Evolutionary conservation across 2,329 filamentous ascomycete genomes (phyloP).

Genomic region (Colletotrichum spaethianum): DNA sequence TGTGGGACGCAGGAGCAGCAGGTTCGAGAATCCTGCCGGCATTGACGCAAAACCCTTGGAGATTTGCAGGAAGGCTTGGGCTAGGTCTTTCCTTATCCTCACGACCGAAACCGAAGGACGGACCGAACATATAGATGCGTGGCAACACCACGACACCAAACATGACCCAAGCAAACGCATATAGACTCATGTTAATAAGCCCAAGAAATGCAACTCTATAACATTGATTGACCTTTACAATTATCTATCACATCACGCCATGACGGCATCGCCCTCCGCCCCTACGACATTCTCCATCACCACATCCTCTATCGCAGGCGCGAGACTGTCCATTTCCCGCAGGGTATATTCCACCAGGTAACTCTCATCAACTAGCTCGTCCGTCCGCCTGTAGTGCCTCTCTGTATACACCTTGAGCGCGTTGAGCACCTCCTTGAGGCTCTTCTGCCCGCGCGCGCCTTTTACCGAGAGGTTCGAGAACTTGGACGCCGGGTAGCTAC

Average conservation of each 20-base stretch:
- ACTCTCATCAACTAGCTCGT: slow-evolving; percentile 93
- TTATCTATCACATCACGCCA: slow-evolving; percentile 47
- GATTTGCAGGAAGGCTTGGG: not conserved
- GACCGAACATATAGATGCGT: not conserved
- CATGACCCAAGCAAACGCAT: not conserved
- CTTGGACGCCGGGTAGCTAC: slow-evolving; percentile 83
- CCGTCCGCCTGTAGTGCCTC: slow-evolving; percentile 89
- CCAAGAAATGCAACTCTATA: not conserved
- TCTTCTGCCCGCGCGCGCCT: slow-evolving; percentile 71
- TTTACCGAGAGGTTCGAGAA: slow-evolving; percentile 79
- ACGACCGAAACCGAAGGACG: not conserved
- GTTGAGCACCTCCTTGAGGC: slow-evolving; percentile 86
- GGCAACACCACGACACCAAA: not conserved
- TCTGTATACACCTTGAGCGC: slow-evolving; percentile 94
- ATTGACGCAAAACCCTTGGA: not conserved
- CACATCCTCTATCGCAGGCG: slow-evolving; percentile 56
- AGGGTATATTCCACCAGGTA: slow-evolving; percentile 95
- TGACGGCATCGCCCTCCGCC: slow-evolving; percentile 58
- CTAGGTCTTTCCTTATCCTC: not conserved
- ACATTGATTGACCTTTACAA: not conserved
- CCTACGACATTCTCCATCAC: slow-evolving; percentile 55
- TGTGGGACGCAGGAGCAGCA: not conserved
- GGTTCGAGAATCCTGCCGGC: not conserved
- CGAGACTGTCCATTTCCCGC: slow-evolving; percentile 88
- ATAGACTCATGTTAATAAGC: not conserved